Evolutionary conservation across 2,329 filamentous ascomycete genomes (phyloP).

Genomic region (Fusarium mexicanum): DNA sequence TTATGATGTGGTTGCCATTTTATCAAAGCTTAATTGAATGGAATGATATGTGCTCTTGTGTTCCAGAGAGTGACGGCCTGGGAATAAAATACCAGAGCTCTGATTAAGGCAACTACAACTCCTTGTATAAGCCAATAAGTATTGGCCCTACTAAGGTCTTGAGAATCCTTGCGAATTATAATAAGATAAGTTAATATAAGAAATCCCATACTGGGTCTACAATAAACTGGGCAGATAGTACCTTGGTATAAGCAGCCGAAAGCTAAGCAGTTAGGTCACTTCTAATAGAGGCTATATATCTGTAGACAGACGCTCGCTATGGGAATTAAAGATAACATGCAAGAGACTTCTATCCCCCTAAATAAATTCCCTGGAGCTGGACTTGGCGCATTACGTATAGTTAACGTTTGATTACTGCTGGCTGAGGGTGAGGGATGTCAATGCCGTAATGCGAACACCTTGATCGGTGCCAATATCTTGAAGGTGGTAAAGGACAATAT

Average conservation of each 20-base stretch:
- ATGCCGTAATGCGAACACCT: not conserved
- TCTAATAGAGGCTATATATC: not conserved
- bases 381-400: not conserved
- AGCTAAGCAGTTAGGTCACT: not conserved
- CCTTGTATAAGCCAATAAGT: too few relatives aligned
- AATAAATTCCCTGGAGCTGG: not conserved
- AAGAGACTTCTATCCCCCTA: not conserved
- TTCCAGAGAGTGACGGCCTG: too few relatives aligned
- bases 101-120: too few relatives aligned
- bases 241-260: not conserved
- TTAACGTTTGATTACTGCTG: not conserved
- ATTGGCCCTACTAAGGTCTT: not conserved
- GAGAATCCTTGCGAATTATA: not conserved
- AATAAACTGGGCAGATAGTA: not conserved
- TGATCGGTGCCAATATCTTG: not conserved
- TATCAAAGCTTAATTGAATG: too few relatives aligned
- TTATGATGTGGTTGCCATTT: too few relatives aligned
- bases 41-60: too few relatives aligned
- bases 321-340: fast-evolving
- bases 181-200: not conserved
- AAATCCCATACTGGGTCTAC: not conserved
- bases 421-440: not conserved
- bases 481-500: too few relatives aligned
- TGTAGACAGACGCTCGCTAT: not conserved
- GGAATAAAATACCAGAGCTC: too few relatives aligned